phyloP scores from a whole-genome alignment of 306 rosid genomes.

The Pyrus bretschneideri region DNA sequence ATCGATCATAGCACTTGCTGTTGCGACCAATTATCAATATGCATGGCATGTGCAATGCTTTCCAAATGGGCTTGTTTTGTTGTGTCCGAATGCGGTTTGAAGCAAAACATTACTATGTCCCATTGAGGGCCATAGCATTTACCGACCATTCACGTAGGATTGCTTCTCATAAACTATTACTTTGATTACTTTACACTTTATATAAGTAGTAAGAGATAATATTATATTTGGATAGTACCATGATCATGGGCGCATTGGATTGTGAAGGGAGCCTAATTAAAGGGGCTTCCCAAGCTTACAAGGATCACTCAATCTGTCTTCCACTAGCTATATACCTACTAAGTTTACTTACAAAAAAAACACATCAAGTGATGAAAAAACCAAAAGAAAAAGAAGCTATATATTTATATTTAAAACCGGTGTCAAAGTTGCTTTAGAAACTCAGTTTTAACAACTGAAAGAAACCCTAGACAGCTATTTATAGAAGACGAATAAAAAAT shows the following conservation, averaged over 20 bases:
- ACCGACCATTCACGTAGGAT: not conserved
- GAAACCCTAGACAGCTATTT: not conserved
- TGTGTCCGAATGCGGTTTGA: not conserved
- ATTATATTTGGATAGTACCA: not conserved
- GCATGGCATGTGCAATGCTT: slow-evolving; percentile 2
- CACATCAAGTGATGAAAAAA: not conserved
- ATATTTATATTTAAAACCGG: not conserved
- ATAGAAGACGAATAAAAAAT: not conserved
- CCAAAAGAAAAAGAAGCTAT: not conserved
- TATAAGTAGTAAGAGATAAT: not conserved
- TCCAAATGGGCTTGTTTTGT: not conserved
- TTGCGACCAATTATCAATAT: not conserved
- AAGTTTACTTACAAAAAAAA: not conserved
- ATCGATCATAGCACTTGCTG: not conserved
- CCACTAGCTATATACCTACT: not conserved
- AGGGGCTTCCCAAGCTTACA: too few species aligned
- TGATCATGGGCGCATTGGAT: not conserved
- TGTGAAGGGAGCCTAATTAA: slow-evolving; percentile 2
- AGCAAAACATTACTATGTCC: not conserved
- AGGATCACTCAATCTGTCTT: not conserved
- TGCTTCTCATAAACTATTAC: not conserved
- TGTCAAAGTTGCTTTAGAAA: not conserved
- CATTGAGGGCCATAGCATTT: not conserved
- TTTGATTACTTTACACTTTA: not conserved
- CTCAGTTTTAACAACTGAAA: not conserved